phyloP scores from a whole-genome alignment of 2,329 filamentous ascomycete species.

The Arachnomyces sp. region DNA sequence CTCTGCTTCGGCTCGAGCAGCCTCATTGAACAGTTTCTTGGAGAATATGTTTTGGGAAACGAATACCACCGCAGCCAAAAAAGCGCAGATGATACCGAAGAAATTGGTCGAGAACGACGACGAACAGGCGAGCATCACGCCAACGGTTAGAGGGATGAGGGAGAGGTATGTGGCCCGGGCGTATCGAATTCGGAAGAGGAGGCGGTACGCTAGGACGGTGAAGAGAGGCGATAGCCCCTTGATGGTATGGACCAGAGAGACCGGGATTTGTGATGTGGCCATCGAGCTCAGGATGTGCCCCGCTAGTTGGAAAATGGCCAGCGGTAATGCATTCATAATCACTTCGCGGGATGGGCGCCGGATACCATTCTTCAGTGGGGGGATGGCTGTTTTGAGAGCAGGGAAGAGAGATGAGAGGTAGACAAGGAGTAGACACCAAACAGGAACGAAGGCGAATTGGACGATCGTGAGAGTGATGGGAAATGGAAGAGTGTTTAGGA shows the following conservation, averaged over 20 bases:
- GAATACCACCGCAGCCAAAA: conserved; percentile 86
- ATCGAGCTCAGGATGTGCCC: conserved; percentile 91
- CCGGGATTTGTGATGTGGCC: conserved; percentile 87
- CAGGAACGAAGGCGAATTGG: conserved; percentile 87
- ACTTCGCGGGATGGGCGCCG: conserved; percentile 72
- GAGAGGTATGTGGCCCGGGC: conserved; percentile 80
- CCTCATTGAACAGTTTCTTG: conserved; percentile 95
- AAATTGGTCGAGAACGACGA: conserved; percentile 84
- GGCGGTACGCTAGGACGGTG: conserved; percentile 84
- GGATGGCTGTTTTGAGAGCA: conserved; percentile 58
- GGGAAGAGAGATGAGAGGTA: conserved; percentile 68
- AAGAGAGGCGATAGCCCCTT: conserved; percentile 94
- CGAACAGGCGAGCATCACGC: conserved; percentile 95
- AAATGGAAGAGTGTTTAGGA: conserved; percentile 82
- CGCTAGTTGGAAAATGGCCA: conserved; percentile 85
- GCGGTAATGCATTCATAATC: conserved; percentile 76
- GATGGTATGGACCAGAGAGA: conserved; percentile 95
- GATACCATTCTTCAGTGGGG: conserved; percentile 76
- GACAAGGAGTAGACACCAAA: conserved; percentile 73
- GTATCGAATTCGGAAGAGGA: conserved; percentile 83
- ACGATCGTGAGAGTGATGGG: conserved; percentile 85
- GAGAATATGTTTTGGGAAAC: conserved; percentile 98
- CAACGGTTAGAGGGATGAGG: conserved; percentile 78
- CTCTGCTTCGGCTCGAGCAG: conserved; percentile 73
- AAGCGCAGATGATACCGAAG: conserved; percentile 79